These are phyloP conservation scores for Bidens hawaiensis DNA, from an alignment of 140 eudicot species.

Conservation along the genomic window DNA sequence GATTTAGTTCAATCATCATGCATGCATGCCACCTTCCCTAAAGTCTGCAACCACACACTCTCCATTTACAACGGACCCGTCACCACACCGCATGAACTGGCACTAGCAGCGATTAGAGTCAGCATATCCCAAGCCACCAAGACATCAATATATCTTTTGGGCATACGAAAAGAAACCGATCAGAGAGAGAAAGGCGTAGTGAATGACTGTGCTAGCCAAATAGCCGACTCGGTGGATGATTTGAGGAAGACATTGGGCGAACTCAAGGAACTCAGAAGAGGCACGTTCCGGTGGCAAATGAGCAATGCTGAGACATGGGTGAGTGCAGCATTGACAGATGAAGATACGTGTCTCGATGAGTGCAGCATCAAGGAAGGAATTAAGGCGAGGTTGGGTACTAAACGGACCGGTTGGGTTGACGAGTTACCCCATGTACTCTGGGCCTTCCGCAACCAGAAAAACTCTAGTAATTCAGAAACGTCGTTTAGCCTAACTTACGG, in stretches of 20 bases:
- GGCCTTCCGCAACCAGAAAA: too few species aligned
- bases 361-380: conserved; percentile 62
- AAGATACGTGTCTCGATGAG: conserved; percentile 84
- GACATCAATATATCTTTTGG: conserved; percentile 37
- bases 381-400: conserved; percentile 42
- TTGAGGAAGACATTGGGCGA: conserved; percentile 48
- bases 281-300: conserved; percentile 76
- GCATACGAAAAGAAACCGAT: conserved; percentile 24
- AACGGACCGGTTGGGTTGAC: too few species aligned
- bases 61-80: conserved; percentile 52
- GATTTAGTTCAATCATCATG: conserved; percentile 59
- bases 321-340: conserved; percentile 85
- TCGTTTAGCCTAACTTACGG: too few species aligned
- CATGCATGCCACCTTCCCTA: conserved; percentile 78
- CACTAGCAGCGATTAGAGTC: conserved; percentile 73
- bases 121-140: conserved; percentile 52
- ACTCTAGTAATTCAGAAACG: too few species aligned
- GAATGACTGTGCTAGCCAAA: conserved; percentile 58
- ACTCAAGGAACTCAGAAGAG: conserved; percentile 50
- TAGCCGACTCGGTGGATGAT: conserved; percentile 67
- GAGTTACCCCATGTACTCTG: too few species aligned
- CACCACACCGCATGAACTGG: conserved; percentile 67
- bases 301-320: conserved; percentile 89
- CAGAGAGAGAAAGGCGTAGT: conserved; percentile 42
- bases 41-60: conserved; percentile 62